Conservation (phyloP, 2,329 filamentous ascomycete species). For the Pseudocercospora fuligena region DNA sequence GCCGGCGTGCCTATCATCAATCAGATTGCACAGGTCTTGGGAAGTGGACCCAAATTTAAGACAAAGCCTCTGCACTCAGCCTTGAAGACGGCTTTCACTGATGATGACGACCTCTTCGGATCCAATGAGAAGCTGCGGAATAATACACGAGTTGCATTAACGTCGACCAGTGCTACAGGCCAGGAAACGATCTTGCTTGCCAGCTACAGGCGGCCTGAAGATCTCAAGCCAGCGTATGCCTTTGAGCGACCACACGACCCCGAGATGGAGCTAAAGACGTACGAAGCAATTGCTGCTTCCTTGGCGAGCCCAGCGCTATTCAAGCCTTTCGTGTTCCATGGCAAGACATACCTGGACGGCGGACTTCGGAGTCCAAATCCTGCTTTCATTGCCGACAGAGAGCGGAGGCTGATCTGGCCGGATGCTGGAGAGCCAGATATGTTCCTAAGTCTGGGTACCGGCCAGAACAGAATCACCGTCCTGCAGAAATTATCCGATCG, state of each 20-base stretch:
- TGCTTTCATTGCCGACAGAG: conserved; percentile 55
- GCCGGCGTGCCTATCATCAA: conserved; percentile 43
- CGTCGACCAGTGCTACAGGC: conserved; percentile 48
- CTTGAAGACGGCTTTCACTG: conserved; percentile 46
- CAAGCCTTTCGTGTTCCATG: conserved; percentile 55
- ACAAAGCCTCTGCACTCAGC: conserved; percentile 42
- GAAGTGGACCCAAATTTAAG: conserved; percentile 41
- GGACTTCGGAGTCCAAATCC: conserved; percentile 58
- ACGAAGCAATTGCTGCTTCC: conserved; percentile 59
- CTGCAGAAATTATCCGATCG: conserved; percentile 37
- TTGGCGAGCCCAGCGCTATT: conserved; percentile 57
- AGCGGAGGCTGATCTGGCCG: conserved; percentile 45
- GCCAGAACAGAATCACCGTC: conserved; percentile 39
- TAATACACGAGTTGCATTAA: conserved; percentile 49
- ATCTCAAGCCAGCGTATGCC: conserved; percentile 39
- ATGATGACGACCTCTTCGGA: conserved; percentile 39
- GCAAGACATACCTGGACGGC: conserved; percentile 56
- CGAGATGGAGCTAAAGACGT: conserved; percentile 51
- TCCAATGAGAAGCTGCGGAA: conserved; percentile 30
- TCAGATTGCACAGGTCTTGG: conserved; percentile 36
- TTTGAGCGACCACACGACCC: conserved; percentile 48
- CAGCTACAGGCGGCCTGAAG: conserved; percentile 51
- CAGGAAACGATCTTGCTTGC: conserved; percentile 49
- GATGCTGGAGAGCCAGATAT: conserved; percentile 41
- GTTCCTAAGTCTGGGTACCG: conserved; percentile 43